phyloP scores from a whole-genome alignment of 1,139 yeast species.

The Kodamaea arcana region DNA sequence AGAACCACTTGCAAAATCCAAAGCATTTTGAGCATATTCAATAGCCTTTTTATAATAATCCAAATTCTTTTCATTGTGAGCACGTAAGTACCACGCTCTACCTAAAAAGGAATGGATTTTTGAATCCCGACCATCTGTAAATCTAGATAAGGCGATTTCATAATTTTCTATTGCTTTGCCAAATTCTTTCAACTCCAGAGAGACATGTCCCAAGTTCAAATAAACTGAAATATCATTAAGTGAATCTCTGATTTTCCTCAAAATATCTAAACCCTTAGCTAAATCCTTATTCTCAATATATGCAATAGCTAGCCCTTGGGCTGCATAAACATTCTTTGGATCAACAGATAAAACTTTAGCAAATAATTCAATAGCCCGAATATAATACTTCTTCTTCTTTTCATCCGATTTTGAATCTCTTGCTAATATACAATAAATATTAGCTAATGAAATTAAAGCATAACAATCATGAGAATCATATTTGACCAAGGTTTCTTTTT shows the following conservation, averaged over 20 bases:
- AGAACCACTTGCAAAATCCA: conserved; percentile 30
- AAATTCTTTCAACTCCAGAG: conserved; percentile 76
- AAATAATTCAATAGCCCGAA: conserved; percentile 85
- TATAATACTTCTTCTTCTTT: conserved; percentile 71
- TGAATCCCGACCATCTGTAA: conserved; percentile 59
- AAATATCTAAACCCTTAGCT: conserved; percentile 75
- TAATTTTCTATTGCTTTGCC: conserved; percentile 86
- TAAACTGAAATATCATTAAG: conserved; percentile 79
- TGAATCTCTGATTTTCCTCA: conserved; percentile 87
- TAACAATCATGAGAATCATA: conserved; percentile 85
- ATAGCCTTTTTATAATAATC: conserved; percentile 59
- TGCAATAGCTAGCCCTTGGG: conserved; percentile 94
- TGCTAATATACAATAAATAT: conserved; percentile 79
- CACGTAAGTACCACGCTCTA: conserved; percentile 87
- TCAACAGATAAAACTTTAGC: conserved; percentile 86
- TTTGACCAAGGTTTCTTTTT: conserved; percentile 77
- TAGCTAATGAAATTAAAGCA: conserved; percentile 86
- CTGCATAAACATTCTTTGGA: conserved; percentile 87
- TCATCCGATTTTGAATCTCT: conserved; percentile 66
- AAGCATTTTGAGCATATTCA: conserved; percentile 58
- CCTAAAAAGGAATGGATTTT: conserved; percentile 72
- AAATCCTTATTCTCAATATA: conserved; percentile 83
- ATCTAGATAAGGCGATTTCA: conserved; percentile 70
- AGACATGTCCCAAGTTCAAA: conserved; percentile 84
- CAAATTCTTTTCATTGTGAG: conserved; percentile 61